phyloP scores from a whole-genome alignment of 805 yeast genomes.

The Pichia insulana region DNA sequence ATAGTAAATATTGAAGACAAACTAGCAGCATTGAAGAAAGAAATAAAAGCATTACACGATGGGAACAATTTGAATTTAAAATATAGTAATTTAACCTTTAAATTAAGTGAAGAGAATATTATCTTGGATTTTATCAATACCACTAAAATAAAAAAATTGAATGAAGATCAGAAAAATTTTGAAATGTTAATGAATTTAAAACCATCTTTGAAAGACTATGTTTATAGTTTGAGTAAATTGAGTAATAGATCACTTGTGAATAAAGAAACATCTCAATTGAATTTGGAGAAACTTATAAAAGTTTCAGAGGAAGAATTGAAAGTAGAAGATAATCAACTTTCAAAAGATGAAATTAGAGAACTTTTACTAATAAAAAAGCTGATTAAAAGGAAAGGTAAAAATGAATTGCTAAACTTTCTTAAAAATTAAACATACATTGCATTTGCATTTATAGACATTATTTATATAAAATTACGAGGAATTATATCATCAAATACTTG shows the following conservation, averaged over 20 bases:
- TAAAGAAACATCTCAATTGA: conserved; percentile 26
- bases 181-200: conserved; percentile 25
- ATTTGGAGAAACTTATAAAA: conserved; percentile 40
- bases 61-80: conserved; percentile 9
- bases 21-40: conserved; percentile 2
- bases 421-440: conserved; percentile 12
- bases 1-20: conserved; percentile 37
- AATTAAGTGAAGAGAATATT: conserved; percentile 61
- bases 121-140: conserved; percentile 59
- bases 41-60: neutral
- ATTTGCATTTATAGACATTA: neutral
- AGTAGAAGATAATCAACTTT: conserved; percentile 12
- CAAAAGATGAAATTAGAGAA: conserved; percentile 38
- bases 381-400: conserved; percentile 63
- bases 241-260: conserved; percentile 26
- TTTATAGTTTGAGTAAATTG: conserved; percentile 26
- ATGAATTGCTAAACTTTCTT: conserved; percentile 52
- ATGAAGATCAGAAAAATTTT: conserved; percentile 22
- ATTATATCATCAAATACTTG: conserved; percentile 29
- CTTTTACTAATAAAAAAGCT: conserved; percentile 49
- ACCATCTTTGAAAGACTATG: conserved; percentile 21
- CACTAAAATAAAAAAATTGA: conserved; percentile 32
- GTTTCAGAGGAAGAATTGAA: conserved; percentile 26
- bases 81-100: conserved; percentile 37
- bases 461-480: conserved; percentile 24